Conservation (phyloP, 2,329 filamentous ascomycete genomes). For the Alternaria consortialis region DNA sequence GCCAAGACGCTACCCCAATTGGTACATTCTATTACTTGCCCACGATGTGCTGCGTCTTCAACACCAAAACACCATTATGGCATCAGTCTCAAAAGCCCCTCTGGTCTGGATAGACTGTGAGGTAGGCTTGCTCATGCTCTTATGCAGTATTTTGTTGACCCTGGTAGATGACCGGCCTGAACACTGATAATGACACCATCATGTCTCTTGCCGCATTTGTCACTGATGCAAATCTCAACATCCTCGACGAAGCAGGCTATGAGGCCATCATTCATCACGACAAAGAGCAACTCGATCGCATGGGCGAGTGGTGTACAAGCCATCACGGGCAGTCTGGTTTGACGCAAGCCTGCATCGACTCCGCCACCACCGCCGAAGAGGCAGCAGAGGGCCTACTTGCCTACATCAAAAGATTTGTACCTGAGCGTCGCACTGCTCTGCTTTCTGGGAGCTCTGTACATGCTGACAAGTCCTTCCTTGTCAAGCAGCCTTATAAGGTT, state of each 20-base stretch:
- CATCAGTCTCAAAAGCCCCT: slow-evolving; percentile 68
- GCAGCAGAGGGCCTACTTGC: slow-evolving; percentile 77
- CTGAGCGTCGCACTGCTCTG: slow-evolving; percentile 71
- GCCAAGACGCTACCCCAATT: slow-evolving; percentile 19
- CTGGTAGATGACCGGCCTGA: slow-evolving; percentile 85
- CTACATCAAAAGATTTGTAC: slow-evolving; percentile 79
- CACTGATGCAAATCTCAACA: slow-evolving; percentile 79
- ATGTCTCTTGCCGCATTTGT: slow-evolving; percentile 93
- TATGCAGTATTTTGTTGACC: slow-evolving; percentile 20
- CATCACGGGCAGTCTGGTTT: slow-evolving; percentile 86
- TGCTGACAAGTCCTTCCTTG: slow-evolving; percentile 84
- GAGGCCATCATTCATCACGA: slow-evolving; percentile 81
- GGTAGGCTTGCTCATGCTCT: slow-evolving; percentile 49
- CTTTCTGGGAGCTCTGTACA: slow-evolving; percentile 95
- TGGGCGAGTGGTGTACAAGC: slow-evolving; percentile 88
- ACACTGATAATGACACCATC: slow-evolving; percentile 81
- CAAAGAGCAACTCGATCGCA: slow-evolving; percentile 73
- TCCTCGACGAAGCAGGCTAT: slow-evolving; percentile 80
- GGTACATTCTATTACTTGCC: slow-evolving; percentile 12
- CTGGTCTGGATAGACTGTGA: slow-evolving; percentile 89
- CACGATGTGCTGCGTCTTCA: slow-evolving; percentile 1
- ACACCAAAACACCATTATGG: slow-evolving; percentile 36
- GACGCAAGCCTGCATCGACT: slow-evolving; percentile 76
- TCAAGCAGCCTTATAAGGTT: slow-evolving; percentile 74
- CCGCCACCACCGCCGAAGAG: slow-evolving; percentile 73